A percentile compares a stretch with the other conserved stretches of the same genome.
These are phyloP conservation scores for Tephrocybe rancida DNA, from an alignment of 768 basidiomycete genomes.

Conservation along the genomic window DNA sequence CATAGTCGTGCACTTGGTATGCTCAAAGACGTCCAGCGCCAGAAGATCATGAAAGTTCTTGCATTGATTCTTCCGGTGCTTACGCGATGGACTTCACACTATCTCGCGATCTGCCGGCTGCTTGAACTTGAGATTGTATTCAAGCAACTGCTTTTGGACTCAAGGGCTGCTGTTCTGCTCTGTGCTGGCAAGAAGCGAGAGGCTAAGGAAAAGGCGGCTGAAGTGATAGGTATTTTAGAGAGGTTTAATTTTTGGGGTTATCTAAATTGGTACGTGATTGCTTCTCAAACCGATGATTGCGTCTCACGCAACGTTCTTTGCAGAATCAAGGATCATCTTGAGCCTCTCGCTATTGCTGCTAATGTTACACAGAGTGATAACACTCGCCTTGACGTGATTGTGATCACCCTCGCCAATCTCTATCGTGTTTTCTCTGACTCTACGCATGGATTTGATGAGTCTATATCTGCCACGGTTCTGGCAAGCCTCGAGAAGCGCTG, in stretches of 20 bases:
- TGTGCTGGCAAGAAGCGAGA: too few relatives aligned
- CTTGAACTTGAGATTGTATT: conserved; percentile 11
- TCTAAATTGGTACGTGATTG: too few relatives aligned
- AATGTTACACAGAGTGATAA: conserved; percentile 24
- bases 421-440: conserved; percentile 17
- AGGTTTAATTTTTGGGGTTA: conserved; percentile 5
- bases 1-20: conserved; percentile 21
- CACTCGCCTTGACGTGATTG: conserved; percentile 22
- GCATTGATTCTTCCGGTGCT: conserved; percentile 18
- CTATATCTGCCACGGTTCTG: conserved; percentile 7
- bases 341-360: conserved; percentile 30
- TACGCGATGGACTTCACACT: conserved; percentile 21
- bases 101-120: conserved; percentile 13
- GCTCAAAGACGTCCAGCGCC: conserved; percentile 17
- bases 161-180: conserved; percentile 4
- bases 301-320: not conserved
- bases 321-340: conserved; percentile 23
- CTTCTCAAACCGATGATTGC: too few relatives aligned
- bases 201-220: too few relatives aligned
- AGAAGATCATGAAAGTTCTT: conserved; percentile 1
- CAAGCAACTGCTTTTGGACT: not conserved
- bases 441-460: conserved; percentile 3
- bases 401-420: conserved; percentile 24
- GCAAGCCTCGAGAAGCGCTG: conserved; percentile 26
- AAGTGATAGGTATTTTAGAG: too few relatives aligned